Percentiles rank a stretch among this genome's conserved stretches.
Evolutionary conservation across 2,329 filamentous ascomycete genomes (phyloP).

Genomic region (Fusarium sp.): DNA sequence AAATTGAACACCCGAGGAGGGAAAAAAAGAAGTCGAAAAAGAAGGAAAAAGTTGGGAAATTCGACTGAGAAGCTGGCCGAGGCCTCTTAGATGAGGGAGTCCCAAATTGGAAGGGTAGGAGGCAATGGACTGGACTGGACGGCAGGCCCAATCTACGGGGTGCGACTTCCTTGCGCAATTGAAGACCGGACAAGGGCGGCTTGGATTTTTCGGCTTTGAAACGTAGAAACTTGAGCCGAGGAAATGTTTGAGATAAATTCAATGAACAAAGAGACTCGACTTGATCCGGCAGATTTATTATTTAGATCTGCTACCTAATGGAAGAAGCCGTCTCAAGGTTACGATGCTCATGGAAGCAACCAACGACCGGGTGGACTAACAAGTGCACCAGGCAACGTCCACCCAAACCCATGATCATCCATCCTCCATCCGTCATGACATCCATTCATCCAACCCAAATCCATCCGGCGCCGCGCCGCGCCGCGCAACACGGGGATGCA

Average conservation of each 20-base stretch:
- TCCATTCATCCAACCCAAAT: background rate
- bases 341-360: constrained; percentile 20
- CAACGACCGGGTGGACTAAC: constrained; percentile 3
- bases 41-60: constrained; percentile 8
- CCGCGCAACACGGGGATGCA: constrained; percentile 3
- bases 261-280: background rate
- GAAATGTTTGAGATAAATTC: background rate
- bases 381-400: background rate
- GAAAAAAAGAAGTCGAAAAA: constrained; percentile 9
- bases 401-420: background rate
- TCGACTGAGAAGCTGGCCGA: constrained; percentile 2
- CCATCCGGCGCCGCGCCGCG: background rate
- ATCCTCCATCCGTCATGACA: background rate
- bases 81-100: constrained; percentile 25
- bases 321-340: constrained; percentile 7
- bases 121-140: constrained; percentile 15
- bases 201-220: constrained; percentile 1
- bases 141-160: background rate
- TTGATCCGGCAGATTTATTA: constrained; percentile 6
- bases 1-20: background rate
- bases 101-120: constrained; percentile 35
- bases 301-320: background rate
- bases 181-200: constrained; percentile 8
- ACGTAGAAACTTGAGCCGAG: background rate
- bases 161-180: background rate